These are phyloP conservation scores for Boletus subcaerulescens DNA, from an alignment of 768 basidiomycete genomes.

Conservation along the genomic window DNA sequence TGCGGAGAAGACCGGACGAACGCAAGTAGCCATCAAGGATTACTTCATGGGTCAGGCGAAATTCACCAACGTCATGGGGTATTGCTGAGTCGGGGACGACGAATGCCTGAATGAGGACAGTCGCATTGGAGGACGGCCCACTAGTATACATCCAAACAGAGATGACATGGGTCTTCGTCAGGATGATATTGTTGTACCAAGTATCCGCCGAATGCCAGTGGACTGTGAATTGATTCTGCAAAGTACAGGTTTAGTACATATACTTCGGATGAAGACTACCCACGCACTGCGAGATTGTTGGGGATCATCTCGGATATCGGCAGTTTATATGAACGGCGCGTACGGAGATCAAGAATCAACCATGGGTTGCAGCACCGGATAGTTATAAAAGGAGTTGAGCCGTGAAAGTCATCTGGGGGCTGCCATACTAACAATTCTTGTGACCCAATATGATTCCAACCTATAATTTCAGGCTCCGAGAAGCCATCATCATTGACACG, in stretches of 20 bases:
- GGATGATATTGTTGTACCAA: too few species aligned
- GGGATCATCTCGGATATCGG: background rate
- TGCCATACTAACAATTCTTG: background rate
- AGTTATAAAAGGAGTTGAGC: background rate
- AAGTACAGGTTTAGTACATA: background rate
- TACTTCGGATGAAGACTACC: background rate
- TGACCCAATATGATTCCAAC: background rate
- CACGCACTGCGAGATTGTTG: background rate
- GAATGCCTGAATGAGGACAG: background rate
- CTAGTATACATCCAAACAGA: background rate
- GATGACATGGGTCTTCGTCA: background rate
- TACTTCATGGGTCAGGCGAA: background rate
- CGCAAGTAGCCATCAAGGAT: background rate
- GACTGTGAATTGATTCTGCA: background rate
- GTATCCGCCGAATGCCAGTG: too few species aligned
- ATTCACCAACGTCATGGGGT: background rate
- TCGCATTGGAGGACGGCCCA: background rate
- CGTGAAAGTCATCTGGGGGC: background rate
- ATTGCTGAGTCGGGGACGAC: background rate
- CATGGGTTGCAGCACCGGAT: background rate
- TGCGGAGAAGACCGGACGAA: background rate
- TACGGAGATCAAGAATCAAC: background rate
- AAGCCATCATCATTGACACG: background rate
- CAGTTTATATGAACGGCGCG: background rate
- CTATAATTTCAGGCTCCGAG: background rate